A percentile compares a stretch with the other conserved stretches of the same genome.
These are phyloP conservation scores for Coriaria nepalensis DNA, from an alignment of 306 rosid genomes.

Conservation along the genomic window DNA sequence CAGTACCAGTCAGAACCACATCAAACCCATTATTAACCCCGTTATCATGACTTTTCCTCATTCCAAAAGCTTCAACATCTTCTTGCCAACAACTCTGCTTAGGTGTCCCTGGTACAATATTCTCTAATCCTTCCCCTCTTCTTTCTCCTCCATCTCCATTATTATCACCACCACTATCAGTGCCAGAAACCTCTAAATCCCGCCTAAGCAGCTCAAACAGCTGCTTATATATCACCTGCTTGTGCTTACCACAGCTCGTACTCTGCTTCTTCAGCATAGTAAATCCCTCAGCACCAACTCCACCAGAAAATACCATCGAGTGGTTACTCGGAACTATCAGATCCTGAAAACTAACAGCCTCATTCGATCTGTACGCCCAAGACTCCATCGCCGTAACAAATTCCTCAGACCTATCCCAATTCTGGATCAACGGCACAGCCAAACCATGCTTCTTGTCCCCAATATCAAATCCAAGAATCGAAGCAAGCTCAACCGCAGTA, in stretches of 20 bases:
- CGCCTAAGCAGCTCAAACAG: constrained; percentile 38
- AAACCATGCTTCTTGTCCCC: constrained; percentile 14
- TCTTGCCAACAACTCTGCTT: constrained; percentile 15
- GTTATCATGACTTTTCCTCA: constrained; percentile 1
- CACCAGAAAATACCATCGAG: constrained; percentile 5
- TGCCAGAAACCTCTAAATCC: constrained; percentile 13
- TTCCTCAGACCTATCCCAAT: constrained; percentile 11
- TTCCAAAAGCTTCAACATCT: constrained; percentile 15
- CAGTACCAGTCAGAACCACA: constrained; percentile 11
- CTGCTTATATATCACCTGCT: constrained; percentile 46
- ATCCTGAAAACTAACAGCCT: constrained; percentile 21
- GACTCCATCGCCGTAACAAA: constrained; percentile 15
- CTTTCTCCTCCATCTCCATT: constrained; percentile 8
- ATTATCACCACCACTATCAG: constrained; percentile 2
- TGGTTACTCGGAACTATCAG: constrained; percentile 33
- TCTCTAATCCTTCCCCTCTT: constrained; percentile 10
- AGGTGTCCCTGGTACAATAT: constrained; percentile 18
- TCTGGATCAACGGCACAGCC: constrained; percentile 6
- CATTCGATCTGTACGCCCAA: constrained; percentile 16
- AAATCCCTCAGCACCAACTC: constrained; percentile 1
- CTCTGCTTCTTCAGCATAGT: constrained; percentile 16
- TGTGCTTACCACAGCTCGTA: constrained; percentile 31
- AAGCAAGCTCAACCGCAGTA: constrained; percentile 36
- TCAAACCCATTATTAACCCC: constrained; percentile 12
- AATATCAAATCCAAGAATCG: constrained; percentile 38